These are phyloP conservation scores for Trematosphaeria pertusa DNA, from an alignment of 2,329 filamentous ascomycete genomes.

Conservation along the genomic window DNA sequence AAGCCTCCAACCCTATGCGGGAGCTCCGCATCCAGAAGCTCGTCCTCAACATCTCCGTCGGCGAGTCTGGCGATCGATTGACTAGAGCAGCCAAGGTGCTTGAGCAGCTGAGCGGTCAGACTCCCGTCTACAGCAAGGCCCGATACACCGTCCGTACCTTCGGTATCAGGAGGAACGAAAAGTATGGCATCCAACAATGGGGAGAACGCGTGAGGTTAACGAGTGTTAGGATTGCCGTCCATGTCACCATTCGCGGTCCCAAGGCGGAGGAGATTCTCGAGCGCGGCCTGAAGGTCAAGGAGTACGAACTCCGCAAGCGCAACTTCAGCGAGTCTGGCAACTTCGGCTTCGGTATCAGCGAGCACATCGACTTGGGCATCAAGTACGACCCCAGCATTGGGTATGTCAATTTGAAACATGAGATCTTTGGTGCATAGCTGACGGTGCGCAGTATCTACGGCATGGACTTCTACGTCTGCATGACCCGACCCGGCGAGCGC, in stretches of 20 bases:
- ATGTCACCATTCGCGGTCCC: slow-evolving; percentile 98
- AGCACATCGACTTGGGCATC: slow-evolving; percentile 99
- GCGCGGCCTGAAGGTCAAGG: slow-evolving; percentile 99
- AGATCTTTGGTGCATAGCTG: slow-evolving; percentile 18
- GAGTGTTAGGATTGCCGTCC: slow-evolving; percentile 86
- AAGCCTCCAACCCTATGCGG: slow-evolving; percentile 97
- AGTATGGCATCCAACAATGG: slow-evolving; percentile 19
- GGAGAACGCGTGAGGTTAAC: slow-evolving; percentile 11
- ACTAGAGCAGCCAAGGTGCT: slow-evolving; percentile 99
- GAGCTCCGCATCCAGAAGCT: slow-evolving; percentile 99
- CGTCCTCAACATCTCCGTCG: slow-evolving; percentile 99
- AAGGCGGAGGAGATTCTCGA: slow-evolving; percentile 99
- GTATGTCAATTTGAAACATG: slow-evolving; percentile 29
- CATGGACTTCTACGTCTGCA: slow-evolving; percentile 99
- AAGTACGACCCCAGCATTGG: slow-evolving; percentile 63
- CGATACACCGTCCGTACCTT: slow-evolving; percentile 99
- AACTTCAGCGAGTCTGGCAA: slow-evolving; percentile 98
- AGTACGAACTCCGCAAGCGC: slow-evolving; percentile 98
- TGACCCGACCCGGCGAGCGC: slow-evolving; percentile 99
- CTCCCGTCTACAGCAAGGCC: slow-evolving; percentile 99
- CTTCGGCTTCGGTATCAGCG: slow-evolving; percentile 99
- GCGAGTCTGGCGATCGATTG: slow-evolving; percentile 99
- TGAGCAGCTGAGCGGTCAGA: slow-evolving; percentile 99
- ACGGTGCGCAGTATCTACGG: slow-evolving; percentile 54
- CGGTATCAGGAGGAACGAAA: slow-evolving; percentile 99